Evolutionary conservation across 2,329 filamentous ascomycete species (phyloP), one percentile per base, ranked within the genome.

Genomic region (Aspergillus brunneoviolaceus): DNA sequence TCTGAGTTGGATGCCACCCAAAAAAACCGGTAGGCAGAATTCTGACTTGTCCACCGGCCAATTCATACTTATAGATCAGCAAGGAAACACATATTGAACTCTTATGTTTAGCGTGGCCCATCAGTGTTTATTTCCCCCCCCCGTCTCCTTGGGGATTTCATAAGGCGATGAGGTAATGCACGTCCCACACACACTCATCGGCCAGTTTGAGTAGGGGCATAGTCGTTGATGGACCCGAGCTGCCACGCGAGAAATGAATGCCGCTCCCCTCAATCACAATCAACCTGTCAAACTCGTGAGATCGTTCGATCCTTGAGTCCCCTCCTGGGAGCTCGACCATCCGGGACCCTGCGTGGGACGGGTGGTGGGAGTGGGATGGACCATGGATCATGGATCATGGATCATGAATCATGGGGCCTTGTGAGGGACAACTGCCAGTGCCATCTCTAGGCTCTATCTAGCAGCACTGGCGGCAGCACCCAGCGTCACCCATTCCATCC

Each of bases 281-380:
- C 33, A 53, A 51, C 60, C 55, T 63, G 55, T 56, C 23, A 52
- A 50, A 42, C 54, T 19, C 23, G 19, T 39, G 35, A 27, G 21
- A 23, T 42, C 47, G 19, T 33, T 19, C 14, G 42, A 49, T 39
- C 21, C 31, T 50, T 29, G 27, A 23, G 5, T 4, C 16, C 39
- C 39, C 39, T 45, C 39, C 16, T 27, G 12, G 39, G 9, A 49
- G 19, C 35, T 42, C 50, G 57, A 50, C 19, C 52, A 51, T 47
- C 29, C 45, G 49, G 57, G 60, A 60, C 47, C 54, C 58, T 55
- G 58, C 29, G 57, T 54, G 50, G 51, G 57, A 59, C 49, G 51
- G 31, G 14, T 25, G 33, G 33, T 33, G 21, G n/a, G 23, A 42
- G 35, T 23, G 39, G 23, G n/a, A 29, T 49, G 25, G 12, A 35